Conservation (phyloP, 345 rosid genomes). For the Eucalyptus victrix region DNA sequence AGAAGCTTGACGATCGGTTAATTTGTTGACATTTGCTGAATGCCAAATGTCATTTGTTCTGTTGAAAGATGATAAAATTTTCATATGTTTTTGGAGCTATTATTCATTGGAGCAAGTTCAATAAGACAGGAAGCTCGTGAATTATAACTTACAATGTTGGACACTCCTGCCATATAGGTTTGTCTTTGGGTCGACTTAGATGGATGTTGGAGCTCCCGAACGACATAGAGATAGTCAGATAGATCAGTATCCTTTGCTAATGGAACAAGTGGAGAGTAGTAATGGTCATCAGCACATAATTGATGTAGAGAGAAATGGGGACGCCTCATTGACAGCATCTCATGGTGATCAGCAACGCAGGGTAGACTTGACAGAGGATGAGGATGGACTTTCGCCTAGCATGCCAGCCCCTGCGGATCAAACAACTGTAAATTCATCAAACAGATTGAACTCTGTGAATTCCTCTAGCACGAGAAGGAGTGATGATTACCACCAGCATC, state of each 20-base stretch:
- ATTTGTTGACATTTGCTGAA: neutral
- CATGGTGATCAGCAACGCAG: conserved; percentile 16
- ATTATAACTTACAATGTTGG: neutral
- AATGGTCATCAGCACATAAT: conserved; percentile 38
- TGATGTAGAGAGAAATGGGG: conserved; percentile 32
- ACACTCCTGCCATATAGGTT: neutral
- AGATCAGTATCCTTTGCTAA: conserved; percentile 52
- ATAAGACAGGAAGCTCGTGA: neutral
- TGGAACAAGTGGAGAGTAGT: conserved; percentile 33
- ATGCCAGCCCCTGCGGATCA: conserved; percentile 2
- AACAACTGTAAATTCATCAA: conserved; percentile 15
- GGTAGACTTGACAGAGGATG: conserved; percentile 4
- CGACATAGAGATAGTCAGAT: conserved; percentile 11
- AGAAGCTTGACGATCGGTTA: neutral
- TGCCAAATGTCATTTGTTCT: neutral
- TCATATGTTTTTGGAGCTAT: neutral
- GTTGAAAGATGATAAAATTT: neutral
- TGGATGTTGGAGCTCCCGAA: conserved; percentile 42
- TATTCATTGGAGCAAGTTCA: neutral
- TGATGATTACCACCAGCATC: conserved; percentile 36
- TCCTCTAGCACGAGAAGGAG: conserved; percentile 33
- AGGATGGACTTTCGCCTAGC: conserved; percentile 18
- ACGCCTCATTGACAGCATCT: conserved; percentile 38
- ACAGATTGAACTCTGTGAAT: conserved; percentile 20
- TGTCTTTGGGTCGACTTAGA: conserved; percentile 24